Conservation (phyloP, 257 asterid species). For the Solanum boliviense region DNA sequence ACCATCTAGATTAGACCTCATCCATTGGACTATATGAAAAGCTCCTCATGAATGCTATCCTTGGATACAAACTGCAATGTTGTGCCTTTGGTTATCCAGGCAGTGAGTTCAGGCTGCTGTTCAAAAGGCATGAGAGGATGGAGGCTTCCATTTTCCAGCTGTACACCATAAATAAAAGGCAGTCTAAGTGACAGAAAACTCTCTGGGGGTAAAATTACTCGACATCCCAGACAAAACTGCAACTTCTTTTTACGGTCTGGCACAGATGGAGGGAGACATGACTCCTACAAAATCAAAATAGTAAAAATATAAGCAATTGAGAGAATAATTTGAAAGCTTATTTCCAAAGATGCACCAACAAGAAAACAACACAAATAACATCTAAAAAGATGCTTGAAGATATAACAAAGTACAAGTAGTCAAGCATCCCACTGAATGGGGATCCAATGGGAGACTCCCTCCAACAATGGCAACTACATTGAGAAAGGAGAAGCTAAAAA, state of each 20-base stretch:
- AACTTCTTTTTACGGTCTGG: constrained; percentile 62
- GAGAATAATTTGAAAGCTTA: background rate
- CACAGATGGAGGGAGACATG: constrained; percentile 64
- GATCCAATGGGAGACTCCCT: background rate
- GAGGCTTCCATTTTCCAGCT: constrained; percentile 60
- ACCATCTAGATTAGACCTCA: constrained; percentile 2
- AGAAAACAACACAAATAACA: background rate
- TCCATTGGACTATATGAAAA: constrained; percentile 18
- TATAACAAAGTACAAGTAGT: background rate
- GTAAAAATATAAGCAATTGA: background rate
- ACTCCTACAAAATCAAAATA: constrained; percentile 35
- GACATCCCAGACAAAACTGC: constrained; percentile 77
- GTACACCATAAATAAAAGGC: constrained; percentile 77
- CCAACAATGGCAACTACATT: background rate
- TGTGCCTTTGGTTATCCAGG: constrained; percentile 63
- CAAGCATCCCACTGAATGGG: background rate
- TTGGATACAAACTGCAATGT: constrained; percentile 51
- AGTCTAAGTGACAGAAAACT: constrained; percentile 89
- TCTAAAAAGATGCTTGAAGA: background rate
- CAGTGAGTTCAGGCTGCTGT: constrained; percentile 77
- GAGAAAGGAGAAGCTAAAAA: background rate
- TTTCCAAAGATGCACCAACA: background rate
- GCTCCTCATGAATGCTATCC: constrained; percentile 34
- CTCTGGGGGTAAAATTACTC: constrained; percentile 81
- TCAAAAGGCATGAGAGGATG: constrained; percentile 67